Conservation (phyloP, 1,284 basidiomycete genomes). For the Serendipita sp. region DNA sequence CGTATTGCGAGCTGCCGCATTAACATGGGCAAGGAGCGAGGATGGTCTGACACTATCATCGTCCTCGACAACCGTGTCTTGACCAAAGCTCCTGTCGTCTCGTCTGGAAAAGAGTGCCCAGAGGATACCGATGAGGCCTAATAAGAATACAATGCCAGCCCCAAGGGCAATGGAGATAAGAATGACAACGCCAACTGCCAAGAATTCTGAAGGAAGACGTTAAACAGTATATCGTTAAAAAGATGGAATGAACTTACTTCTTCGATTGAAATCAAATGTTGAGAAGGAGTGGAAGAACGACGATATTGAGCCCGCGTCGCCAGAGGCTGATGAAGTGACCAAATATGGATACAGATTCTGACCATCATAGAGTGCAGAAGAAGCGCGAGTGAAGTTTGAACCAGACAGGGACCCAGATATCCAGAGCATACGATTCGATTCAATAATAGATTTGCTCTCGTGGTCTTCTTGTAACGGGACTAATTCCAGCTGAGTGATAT, state of each 20-base stretch:
- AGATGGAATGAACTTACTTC: conserved; percentile 35
- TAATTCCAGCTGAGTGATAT: conserved; percentile 75
- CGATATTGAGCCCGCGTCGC: conserved; percentile 58
- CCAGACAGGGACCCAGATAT: conserved; percentile 72
- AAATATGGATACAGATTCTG: conserved; percentile 74
- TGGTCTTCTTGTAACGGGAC: conserved; percentile 76
- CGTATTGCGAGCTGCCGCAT: conserved; percentile 67
- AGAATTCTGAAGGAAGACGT: conserved; percentile 42
- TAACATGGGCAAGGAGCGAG: conserved; percentile 72
- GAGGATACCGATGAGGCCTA: conserved; percentile 77
- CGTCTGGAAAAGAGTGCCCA: conserved; percentile 76
- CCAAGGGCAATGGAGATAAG: conserved; percentile 94
- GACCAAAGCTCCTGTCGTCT: conserved; percentile 27
- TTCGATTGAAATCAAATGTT: conserved; percentile 58
- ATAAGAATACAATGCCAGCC: conserved; percentile 85
- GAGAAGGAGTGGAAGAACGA: conserved; percentile 71
- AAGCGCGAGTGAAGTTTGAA: conserved; percentile 60
- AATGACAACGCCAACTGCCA: conserved; percentile 86
- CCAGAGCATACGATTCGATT: conserved; percentile 80
- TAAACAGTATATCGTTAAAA: conserved; percentile 2
- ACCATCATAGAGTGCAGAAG: conserved; percentile 82
- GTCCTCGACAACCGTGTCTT: conserved; percentile 52
- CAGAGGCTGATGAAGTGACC: conserved; percentile 50
- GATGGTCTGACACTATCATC: conserved; percentile 66
- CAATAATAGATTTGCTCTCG: conserved; percentile 51